Conservation (phyloP, 345 rosid genomes). For the Melaleuca quinquenervia region DNA sequence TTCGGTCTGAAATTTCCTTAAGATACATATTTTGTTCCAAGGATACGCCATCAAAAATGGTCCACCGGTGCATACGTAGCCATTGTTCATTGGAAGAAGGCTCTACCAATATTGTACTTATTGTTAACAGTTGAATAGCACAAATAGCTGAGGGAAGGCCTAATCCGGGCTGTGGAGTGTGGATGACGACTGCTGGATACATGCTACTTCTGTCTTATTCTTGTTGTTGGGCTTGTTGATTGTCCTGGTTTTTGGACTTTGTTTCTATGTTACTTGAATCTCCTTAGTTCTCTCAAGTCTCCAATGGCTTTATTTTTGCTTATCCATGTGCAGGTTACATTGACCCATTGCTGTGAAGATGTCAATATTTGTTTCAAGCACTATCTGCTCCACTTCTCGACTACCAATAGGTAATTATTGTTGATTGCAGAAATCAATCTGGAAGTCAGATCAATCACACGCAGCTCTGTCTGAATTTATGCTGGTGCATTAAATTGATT, state of each 20-base stretch:
- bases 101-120: background rate
- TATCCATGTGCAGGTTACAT: background rate
- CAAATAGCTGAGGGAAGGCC: background rate
- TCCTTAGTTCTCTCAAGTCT: background rate
- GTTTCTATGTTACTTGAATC: background rate
- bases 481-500: background rate
- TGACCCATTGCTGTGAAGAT: background rate
- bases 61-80: background rate
- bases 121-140: background rate
- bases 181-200: background rate
- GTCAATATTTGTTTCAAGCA: background rate
- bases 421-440: background rate
- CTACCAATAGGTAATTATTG: background rate
- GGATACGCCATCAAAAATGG: background rate
- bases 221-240: background rate
- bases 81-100: background rate
- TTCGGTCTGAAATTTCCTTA: background rate
- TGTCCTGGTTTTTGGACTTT: background rate
- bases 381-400: slow-evolving; percentile 3
- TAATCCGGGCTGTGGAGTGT: background rate
- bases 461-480: background rate
- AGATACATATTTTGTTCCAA: background rate
- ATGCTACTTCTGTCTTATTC: background rate
- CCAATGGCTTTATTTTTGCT: background rate
- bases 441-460: background rate